These are phyloP conservation scores for Jacaranda mimosifolia DNA, from an alignment of 257 asterid species.

Conservation along the genomic window DNA sequence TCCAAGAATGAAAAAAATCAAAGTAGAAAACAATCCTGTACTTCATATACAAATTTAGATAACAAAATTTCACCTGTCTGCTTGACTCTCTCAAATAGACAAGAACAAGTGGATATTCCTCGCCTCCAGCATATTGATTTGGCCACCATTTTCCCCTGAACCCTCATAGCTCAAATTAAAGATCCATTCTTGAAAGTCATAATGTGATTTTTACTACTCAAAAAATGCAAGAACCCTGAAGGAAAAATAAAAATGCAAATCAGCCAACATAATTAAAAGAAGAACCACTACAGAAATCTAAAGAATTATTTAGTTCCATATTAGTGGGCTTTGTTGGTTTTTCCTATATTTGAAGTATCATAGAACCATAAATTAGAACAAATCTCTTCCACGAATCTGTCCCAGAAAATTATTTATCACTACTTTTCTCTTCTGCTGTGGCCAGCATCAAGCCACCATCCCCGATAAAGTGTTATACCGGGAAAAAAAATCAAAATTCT, in stretches of 20 bases:
- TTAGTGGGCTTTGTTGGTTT: neutral
- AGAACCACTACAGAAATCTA: neutral
- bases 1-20: neutral
- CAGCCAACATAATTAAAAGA: neutral
- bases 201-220: constrained; percentile 7
- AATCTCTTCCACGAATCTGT: neutral
- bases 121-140: constrained; percentile 46
- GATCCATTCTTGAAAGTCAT: constrained; percentile 17
- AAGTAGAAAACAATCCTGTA: constrained; percentile 7
- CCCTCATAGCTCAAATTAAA: constrained; percentile 32
- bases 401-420: neutral
- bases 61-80: constrained; percentile 66
- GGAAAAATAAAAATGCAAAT: neutral
- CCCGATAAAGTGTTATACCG: no score
- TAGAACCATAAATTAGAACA: neutral
- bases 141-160: constrained; percentile 40
- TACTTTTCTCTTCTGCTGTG: neutral
- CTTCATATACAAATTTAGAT: neutral
- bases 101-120: constrained; percentile 62
- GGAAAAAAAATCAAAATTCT: no score
- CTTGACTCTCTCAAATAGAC: constrained; percentile 62
- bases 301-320: neutral
- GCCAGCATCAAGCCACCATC: neutral
- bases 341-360: neutral
- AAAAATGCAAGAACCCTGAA: constrained; percentile 3